A percentile compares a stretch with the other conserved stretches of the same genome.
Conservation (phyloP, 2,329 filamentous ascomycete species). For the Ophiostoma montium region DNA sequence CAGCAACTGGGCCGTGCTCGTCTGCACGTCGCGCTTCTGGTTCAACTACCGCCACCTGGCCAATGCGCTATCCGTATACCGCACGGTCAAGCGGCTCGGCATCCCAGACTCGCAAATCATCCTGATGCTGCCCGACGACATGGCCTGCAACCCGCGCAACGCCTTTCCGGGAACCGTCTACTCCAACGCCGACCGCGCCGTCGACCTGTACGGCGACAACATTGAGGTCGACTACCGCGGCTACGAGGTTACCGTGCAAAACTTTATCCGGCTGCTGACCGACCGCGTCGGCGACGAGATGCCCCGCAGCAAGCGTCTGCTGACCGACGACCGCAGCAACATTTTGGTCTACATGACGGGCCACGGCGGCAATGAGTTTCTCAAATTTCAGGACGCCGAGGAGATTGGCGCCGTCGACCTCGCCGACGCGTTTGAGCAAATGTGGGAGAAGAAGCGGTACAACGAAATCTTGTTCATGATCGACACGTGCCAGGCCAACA, state of each 20-base stretch:
- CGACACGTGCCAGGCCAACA: slow-evolving; percentile 98
- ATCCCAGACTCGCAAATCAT: slow-evolving; percentile 99
- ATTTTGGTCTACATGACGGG: slow-evolving; percentile 99
- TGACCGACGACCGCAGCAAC: slow-evolving; percentile 92
- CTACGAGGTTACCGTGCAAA: slow-evolving; percentile 97
- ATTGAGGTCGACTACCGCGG: slow-evolving; percentile 98
- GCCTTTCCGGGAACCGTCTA: slow-evolving; percentile 96
- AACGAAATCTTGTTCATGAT: slow-evolving; percentile 99
- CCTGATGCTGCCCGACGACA: slow-evolving; percentile 98
- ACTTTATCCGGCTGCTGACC: slow-evolving; percentile 90
- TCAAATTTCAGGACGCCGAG: slow-evolving; percentile 97
- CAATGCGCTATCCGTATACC: slow-evolving; percentile 94
- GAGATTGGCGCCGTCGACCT: slow-evolving; percentile 95
- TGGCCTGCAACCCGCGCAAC: slow-evolving; percentile 98
- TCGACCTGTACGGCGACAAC: slow-evolving; percentile 95
- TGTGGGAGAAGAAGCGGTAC: slow-evolving; percentile 99
- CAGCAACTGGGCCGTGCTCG: slow-evolving; percentile 98
- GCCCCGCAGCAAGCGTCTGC: slow-evolving; percentile 80
- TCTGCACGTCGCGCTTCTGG: slow-evolving; percentile 97
- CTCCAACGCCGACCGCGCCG: slow-evolving; percentile 89
- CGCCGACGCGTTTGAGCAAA: slow-evolving; percentile 95
- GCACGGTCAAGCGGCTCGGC: slow-evolving; percentile 91
- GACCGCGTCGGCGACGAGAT: slow-evolving; percentile 91
- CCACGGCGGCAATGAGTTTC: slow-evolving; percentile 91
- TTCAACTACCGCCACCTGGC: slow-evolving; percentile 99